Base-by-base conservation (phyloP, 352 stramenopile species). In the Phytophthora fragariaefolia region DNA sequence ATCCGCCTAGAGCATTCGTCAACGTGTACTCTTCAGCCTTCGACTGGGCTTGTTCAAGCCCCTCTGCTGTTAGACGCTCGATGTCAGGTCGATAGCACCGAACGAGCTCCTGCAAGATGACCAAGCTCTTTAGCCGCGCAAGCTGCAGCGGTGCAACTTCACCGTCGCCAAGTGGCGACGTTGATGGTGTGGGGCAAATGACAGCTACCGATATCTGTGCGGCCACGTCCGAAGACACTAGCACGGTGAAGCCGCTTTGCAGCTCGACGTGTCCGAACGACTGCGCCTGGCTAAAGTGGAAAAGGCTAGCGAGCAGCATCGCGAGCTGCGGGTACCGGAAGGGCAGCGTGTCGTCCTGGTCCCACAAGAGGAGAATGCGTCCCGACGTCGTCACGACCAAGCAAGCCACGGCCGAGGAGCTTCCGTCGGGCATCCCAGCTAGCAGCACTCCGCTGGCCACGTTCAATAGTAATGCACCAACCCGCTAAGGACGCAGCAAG, bases 11-110 rank as follows among this genome's bases (percentile, higher is more conserved):
- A 20, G 79, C 82, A 6, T 38, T 82, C 8, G 77, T 66, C 23
- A 90, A 66, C 18, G 79, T 89, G 61, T 90, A 90, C 13, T 74
- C 65, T 30, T 87, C 76, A 0, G 77, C 82, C 66, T 76, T 86
- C 1, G 50, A 53, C 20, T 75, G 62, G 0, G 58, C 67, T n/a
- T 77, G 58, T 6, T 56, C 67, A 10, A 64, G 54, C 45, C 73
- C 80, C 20, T 73, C 66, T 10, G 57, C 46, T 4, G 77, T 54
- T 34, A 85, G 27, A 9, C 50, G 48, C 1, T 81, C 68, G 12
- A 87, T 71, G 2, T 71, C 54, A 2, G 71, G 43, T 22, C 50
- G 55, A 15, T 73, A 83, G 26, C 48, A 50, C 0, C 54, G 51
- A 15, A 83, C 48, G 34, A 89, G 82, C 69, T 79, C 69, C 3